Conservation (phyloP, 2,329 filamentous ascomycete genomes). For the Xylaria sp. region DNA sequence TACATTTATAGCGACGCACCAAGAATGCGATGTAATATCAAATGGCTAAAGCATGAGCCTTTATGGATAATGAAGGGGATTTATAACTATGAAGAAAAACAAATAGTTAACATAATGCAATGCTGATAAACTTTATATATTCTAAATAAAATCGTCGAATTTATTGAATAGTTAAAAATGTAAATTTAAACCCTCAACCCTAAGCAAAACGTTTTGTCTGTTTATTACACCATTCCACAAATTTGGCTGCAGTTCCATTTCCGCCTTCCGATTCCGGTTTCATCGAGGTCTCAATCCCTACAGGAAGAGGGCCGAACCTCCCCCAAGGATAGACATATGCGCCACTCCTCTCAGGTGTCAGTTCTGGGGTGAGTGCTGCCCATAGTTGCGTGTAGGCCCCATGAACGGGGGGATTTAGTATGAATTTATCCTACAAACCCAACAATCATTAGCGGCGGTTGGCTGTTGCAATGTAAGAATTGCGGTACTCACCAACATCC, state of each 20-base stretch:
- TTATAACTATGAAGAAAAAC: too few species aligned
- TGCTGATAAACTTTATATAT: too few species aligned
- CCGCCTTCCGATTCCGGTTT: conserved; percentile 11
- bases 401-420: conserved; percentile 10
- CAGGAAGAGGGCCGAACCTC: conserved; percentile 18
- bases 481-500: conserved; percentile 8
- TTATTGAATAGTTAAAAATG: too few species aligned
- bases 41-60: too few species aligned
- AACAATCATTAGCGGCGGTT: not conserved
- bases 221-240: conserved; percentile 20
- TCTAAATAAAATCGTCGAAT: too few species aligned
- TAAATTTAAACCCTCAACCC: too few species aligned
- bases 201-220: conserved; percentile 16
- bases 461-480: not conserved
- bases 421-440: conserved; percentile 2
- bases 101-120: too few species aligned
- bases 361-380: conserved; percentile 15
- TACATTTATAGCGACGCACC: too few species aligned
- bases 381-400: conserved; percentile 24
- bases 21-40: too few species aligned
- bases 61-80: too few species aligned
- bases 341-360: conserved; percentile 24
- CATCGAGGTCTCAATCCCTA: conserved; percentile 15
- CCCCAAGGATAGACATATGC: conserved; percentile 28
- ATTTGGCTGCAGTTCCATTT: conserved; percentile 15